Conservation (phyloP, 139 green algal genomes). For the Haematococcus lacustris region DNA sequence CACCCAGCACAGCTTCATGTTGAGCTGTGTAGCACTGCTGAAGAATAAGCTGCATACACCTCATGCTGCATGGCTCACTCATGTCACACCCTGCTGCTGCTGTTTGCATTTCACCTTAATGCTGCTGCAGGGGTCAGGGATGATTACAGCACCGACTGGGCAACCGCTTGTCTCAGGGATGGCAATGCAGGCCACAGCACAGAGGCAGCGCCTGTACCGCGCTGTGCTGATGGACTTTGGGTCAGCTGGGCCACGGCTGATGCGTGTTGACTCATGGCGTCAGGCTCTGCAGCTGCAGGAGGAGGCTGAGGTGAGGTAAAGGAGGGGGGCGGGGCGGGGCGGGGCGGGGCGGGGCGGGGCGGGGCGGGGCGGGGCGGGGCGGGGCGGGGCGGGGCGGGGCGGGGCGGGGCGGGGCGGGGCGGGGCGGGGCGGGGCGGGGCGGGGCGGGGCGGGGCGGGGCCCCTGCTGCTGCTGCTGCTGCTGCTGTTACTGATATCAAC, state of each 20-base stretch:
- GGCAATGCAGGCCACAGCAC: not conserved
- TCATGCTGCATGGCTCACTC: too few relatives aligned
- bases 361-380: not conserved
- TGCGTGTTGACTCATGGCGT: slow-evolving; percentile 42
- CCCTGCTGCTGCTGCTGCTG: not conserved
- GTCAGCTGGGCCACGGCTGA: slow-evolving; percentile 28
- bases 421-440: not conserved
- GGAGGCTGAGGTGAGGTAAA: slow-evolving; percentile 51
- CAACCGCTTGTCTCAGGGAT: not conserved
- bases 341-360: not conserved
- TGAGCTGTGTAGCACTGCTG: too few relatives aligned
- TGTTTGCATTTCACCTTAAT: not conserved
- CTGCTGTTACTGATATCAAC: not conserved
- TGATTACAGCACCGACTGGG: not conserved
- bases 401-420: not conserved
- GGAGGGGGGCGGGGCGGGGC: not conserved
- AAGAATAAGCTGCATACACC: too few relatives aligned
- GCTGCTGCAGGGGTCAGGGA: not conserved
- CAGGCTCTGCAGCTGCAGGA: slow-evolving; percentile 73
- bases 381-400: not conserved
- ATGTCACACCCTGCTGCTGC: too few relatives aligned
- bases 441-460: not conserved
- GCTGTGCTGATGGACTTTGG: slow-evolving; percentile 84
- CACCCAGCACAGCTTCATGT: too few relatives aligned
- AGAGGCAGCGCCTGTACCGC: slow-evolving; percentile 16